Conservation (phyloP, 2,329 filamentous ascomycete genomes). For the Trichophyton simii region DNA sequence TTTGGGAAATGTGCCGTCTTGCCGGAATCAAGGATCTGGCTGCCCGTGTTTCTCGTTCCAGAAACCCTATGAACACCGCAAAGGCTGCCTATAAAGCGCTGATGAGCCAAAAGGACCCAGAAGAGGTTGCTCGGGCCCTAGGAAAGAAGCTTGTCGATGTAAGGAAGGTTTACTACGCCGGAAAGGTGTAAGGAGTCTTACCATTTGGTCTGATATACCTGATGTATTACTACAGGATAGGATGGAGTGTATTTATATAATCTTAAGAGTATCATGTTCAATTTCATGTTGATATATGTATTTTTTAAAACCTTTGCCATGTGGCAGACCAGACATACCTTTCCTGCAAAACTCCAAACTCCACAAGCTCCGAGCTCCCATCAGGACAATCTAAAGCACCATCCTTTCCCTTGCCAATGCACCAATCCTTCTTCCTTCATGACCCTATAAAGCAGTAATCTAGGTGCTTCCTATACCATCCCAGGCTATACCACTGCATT, state of each 20-base stretch:
- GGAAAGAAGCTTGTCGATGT: constrained; percentile 95
- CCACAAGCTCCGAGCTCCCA: background rate
- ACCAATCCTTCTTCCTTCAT: background rate
- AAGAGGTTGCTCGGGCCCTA: constrained; percentile 75
- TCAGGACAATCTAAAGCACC: background rate
- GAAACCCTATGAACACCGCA: constrained; percentile 96
- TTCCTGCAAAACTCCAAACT: background rate
- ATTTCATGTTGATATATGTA: background rate
- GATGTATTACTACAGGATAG: constrained; percentile 1
- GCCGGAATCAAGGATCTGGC: constrained; percentile 79
- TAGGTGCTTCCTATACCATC: no score
- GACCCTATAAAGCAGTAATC: background rate
- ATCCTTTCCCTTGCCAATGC: background rate
- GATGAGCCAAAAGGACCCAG: constrained; percentile 69
- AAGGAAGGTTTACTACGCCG: constrained; percentile 92
- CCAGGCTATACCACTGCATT: background rate
- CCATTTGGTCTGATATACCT: background rate
- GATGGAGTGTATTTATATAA: constrained; percentile 3
- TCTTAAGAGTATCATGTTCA: background rate
- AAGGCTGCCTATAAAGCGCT: constrained; percentile 81
- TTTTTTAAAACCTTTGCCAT: background rate
- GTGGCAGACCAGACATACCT: background rate
- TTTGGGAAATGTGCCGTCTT: constrained; percentile 86
- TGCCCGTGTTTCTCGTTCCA: constrained; percentile 66
- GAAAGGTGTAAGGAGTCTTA: constrained; percentile 29